Percentiles rank a stretch among this genome's conserved stretches.
Conservation (phyloP, 139 green algal genomes). For the Tetraselmis chui region DNA sequence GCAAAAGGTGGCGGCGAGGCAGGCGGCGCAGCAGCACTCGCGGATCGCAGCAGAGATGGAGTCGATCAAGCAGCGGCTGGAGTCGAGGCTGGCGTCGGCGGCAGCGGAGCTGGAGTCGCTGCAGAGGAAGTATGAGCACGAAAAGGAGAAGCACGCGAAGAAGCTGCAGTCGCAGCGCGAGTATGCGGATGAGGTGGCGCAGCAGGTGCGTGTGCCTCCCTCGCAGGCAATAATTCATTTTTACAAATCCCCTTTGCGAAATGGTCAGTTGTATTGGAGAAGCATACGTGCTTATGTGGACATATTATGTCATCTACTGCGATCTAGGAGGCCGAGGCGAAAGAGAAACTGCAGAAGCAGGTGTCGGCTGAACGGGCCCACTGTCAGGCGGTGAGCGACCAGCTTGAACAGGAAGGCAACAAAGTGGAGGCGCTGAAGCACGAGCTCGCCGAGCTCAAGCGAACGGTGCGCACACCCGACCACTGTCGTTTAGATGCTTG, state of each 20-base stretch:
- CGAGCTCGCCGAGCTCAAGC: background rate
- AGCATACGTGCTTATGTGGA: too few relatives aligned
- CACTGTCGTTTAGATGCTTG: too few relatives aligned
- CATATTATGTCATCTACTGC: too few relatives aligned
- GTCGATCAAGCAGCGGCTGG: background rate
- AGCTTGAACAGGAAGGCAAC: background rate
- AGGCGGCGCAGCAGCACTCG: background rate
- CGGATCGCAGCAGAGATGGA: background rate
- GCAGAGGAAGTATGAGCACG: background rate
- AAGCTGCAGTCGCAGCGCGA: background rate
- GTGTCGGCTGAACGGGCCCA: background rate
- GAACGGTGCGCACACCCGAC: too few relatives aligned
- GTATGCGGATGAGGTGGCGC: background rate
- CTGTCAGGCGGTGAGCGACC: background rate
- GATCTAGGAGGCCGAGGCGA: background rate
- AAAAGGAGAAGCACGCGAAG: background rate
- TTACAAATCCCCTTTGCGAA: too few relatives aligned
- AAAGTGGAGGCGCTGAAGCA: background rate
- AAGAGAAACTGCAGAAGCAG: background rate
- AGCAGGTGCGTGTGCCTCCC: background rate
- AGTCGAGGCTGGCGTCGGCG: background rate
- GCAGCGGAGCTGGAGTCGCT: background rate
- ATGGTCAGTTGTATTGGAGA: too few relatives aligned
- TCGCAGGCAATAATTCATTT: too few relatives aligned
- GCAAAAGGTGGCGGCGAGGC: background rate